Conservation (phyloP, 1,284 basidiomycete species). For the Ceratobasidium papillatum region DNA sequence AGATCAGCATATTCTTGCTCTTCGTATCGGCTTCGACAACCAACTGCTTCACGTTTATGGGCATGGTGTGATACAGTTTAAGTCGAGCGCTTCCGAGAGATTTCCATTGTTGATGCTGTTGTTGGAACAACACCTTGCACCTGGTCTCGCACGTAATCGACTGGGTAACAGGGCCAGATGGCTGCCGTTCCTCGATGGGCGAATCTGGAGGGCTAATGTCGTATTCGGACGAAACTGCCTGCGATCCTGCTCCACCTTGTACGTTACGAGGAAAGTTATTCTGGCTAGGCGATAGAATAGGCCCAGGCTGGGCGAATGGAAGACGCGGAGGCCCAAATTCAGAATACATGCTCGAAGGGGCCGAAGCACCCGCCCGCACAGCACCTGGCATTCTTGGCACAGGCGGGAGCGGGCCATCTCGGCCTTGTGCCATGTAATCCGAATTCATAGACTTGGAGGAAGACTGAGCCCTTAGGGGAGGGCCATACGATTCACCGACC, state of each 20-base stretch:
- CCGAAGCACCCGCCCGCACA: not conserved
- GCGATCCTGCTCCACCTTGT: slow-evolving; percentile 9
- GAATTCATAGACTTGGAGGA: slow-evolving; percentile 42
- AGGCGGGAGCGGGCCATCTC: slow-evolving; percentile 26
- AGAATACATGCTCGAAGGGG: slow-evolving; percentile 37
- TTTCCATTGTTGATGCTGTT: slow-evolving; percentile 97
- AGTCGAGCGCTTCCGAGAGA: slow-evolving; percentile 88
- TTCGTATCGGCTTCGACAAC: slow-evolving; percentile 92
- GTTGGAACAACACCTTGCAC: slow-evolving; percentile 97
- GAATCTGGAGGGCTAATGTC: slow-evolving; percentile 81
- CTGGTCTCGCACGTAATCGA: slow-evolving; percentile 93
- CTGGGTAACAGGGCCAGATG: slow-evolving; percentile 74
- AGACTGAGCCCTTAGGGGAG: slow-evolving; percentile 43
- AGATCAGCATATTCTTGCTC: slow-evolving; percentile 82
- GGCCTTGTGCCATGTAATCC: not conserved
- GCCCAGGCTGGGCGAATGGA: slow-evolving; percentile 32
- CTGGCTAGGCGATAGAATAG: slow-evolving; percentile 35
- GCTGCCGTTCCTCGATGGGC: slow-evolving; percentile 68
- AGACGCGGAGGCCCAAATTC: slow-evolving; percentile 37
- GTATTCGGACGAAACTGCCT: slow-evolving; percentile 46
- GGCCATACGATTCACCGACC: slow-evolving; percentile 32
- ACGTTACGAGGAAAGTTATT: slow-evolving; percentile 36
- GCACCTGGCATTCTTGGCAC: slow-evolving; percentile 30
- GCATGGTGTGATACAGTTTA: slow-evolving; percentile 84
- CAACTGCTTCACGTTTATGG: slow-evolving; percentile 92